Evolutionary conservation across 495 filamentous ascomycete species (phyloP).

Genomic region (Pyrenula aspistea): DNA sequence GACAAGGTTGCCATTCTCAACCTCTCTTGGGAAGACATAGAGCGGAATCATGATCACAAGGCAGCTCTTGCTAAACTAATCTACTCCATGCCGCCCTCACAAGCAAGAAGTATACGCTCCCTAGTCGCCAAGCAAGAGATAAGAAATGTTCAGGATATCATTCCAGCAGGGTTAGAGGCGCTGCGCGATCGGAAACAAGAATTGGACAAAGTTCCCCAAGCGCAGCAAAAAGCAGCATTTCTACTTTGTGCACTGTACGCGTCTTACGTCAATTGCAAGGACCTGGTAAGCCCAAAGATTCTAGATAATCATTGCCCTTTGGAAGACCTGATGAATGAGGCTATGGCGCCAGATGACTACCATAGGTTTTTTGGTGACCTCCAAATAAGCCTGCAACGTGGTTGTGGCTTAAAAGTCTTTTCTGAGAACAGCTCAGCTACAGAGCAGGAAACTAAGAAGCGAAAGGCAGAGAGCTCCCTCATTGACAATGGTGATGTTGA

Average conservation of each 20-base stretch:
- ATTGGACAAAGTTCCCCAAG: not conserved
- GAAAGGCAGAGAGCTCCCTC: not conserved
- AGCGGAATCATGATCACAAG: not conserved
- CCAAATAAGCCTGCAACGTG: not conserved
- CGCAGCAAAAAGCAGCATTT: not conserved
- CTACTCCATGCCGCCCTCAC: not conserved
- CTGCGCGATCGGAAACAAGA: not conserved
- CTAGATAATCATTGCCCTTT: not conserved
- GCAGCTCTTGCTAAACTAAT: not conserved
- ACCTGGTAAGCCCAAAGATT: not conserved
- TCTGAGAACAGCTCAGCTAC: not conserved
- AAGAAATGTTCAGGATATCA: not conserved
- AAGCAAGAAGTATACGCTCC: not conserved
- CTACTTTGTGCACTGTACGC: not conserved
- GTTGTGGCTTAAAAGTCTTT: not conserved
- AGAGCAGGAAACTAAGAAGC: not conserved
- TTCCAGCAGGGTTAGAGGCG: not conserved
- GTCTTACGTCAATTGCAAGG: not conserved
- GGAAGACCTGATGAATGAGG: not conserved
- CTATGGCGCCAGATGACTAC: not conserved
- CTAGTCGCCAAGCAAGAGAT: not conserved
- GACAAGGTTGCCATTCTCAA: not conserved
- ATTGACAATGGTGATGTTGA: not conserved
- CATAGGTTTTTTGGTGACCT: not conserved
- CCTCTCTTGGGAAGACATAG: not conserved